Base-by-base conservation (phyloP, 2,329 filamentous ascomycete genomes). In the Amesomyces nigricolor region DNA sequence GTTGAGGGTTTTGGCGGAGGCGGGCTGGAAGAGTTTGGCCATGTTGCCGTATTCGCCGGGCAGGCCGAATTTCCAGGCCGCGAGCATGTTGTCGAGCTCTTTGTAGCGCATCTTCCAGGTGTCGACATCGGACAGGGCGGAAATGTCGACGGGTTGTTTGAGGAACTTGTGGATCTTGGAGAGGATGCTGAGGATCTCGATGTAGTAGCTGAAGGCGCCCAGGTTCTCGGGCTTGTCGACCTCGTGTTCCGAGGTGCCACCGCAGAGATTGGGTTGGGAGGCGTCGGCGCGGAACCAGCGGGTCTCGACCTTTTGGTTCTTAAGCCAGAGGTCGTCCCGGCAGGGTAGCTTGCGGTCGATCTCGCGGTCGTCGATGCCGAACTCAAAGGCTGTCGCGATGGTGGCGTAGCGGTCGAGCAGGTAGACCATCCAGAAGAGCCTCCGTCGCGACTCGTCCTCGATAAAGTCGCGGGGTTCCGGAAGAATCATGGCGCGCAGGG, bases 401-500 rank as follows among this genome's bases (percentile, higher is more conserved):
- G 91, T 96, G 0, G 90, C 90, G 67, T 95, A 96, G 48, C 91
- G 81, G 68, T 96, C 91, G 5, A 96, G 78, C 11, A 96, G 73
- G 66, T 95, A 96, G 10, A 95, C 85, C 85, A 95, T 92, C 91
- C 91, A 96, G 70, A 96, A 95, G 1, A 96, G 75, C 26, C 91
- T 79, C 29, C 91, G 80, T 29, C 91, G 78, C 42, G 88, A 88
- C 69, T 96, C 91, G 58, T 96, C 91, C 67, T 96, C 91, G 54
- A 95, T 87, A 70, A 91, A 96, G 58, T 90, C 88, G 49, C 83
- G 85, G 0, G 91, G 81, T 58, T 95, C 90, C 0, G 90, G 88
- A 0, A 96, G 75, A 2, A 92, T 85, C 75, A 91, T 91, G 14
- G 91, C 89, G 53, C 91, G 80, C 44, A 95, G 75, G 0, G 91